Base-by-base conservation (phyloP, 106 monocot species). In the Iris macrosiphon region DNA sequence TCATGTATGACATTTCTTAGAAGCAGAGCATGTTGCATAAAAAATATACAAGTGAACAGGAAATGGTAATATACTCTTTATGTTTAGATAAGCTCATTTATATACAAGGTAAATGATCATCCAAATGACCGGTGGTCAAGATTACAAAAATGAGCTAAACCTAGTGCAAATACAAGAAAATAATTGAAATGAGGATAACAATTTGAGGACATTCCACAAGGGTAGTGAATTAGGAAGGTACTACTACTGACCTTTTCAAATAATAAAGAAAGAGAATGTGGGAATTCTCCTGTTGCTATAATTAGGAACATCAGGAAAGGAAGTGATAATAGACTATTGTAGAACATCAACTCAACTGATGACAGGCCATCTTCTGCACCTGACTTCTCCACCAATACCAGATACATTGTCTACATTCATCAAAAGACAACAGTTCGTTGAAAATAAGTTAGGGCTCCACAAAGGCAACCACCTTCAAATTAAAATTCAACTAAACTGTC, bases 361-460 rank as follows among this genome's bases (percentile, higher is more conserved):
- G 95, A 86, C 35, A 85, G 79, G 2, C 85, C 85, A 62, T 96
- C 89, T 40, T 96, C 89, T 40, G 70, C 85, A 55, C 95, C 89
- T 46, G 89, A 96, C 46, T 96, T 96, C 67, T 96, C 95, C 49
- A 96, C 95, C 43, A 96, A 62, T 10, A 96, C 60, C 66, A 89
- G 65, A 76, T 96, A 96, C 95, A 83, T 86, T 1, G 95, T 96
- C 95, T 89, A 71, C 60, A 75, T 53, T 4, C 10, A 39, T 9
- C 62, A 28, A 12, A 44, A 62, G 45, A 4, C 58, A 57, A 62
- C 45, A 76, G 45, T 42, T 52, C 18, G 42, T 7, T 13, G 3
- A 63, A 49, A 21, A 58, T 18, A 10, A 23, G 23, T 25, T 61
- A 31, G 1, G 6, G n/a, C 11, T n/a, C n/a, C 49, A 33, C 32